These are phyloP conservation scores for Sarocladium oryzae DNA, from an alignment of 2,329 filamentous ascomycete species.

Conservation along the genomic window DNA sequence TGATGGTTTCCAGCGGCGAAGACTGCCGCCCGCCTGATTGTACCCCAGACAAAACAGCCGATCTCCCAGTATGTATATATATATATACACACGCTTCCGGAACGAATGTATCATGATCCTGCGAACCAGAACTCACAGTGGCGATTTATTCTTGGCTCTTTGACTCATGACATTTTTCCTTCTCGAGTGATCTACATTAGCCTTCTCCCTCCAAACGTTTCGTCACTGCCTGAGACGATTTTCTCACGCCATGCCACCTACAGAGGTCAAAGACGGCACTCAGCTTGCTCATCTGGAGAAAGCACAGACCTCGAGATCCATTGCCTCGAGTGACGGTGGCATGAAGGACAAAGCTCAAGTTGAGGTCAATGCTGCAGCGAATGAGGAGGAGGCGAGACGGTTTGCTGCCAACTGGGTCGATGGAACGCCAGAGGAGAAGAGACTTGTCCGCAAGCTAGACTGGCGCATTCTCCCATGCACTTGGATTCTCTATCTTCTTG, in stretches of 20 bases:
- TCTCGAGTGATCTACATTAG: too few relatives aligned
- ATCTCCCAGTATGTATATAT: too few relatives aligned
- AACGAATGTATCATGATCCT: too few relatives aligned
- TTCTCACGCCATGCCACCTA: neutral
- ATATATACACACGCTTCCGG: too few relatives aligned
- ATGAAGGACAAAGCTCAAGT: neutral
- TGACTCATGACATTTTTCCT: too few relatives aligned
- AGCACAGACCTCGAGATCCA: neutral
- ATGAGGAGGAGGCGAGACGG: neutral
- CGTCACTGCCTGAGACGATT: too few relatives aligned
- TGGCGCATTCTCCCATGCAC: conserved; percentile 13
- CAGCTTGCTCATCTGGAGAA: neutral
- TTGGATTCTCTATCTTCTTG: conserved; percentile 18
- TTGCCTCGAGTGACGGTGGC: neutral
- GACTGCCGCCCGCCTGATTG: too few relatives aligned
- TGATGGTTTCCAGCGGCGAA: too few relatives aligned
- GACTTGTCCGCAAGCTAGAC: conserved; percentile 11
- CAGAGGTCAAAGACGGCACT: neutral
- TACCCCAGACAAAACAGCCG: too few relatives aligned
- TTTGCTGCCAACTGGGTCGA: conserved; percentile 8
- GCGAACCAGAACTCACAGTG: too few relatives aligned
- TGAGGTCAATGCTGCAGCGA: neutral
- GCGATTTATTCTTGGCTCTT: too few relatives aligned
- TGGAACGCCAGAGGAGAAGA: conserved; percentile 11
- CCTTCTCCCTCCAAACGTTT: too few relatives aligned